Evolutionary conservation across 2,329 filamentous ascomycete genomes (phyloP), one percentile per base, ranked within the genome.

Genomic region (Aspergillus hiratsukae): DNA sequence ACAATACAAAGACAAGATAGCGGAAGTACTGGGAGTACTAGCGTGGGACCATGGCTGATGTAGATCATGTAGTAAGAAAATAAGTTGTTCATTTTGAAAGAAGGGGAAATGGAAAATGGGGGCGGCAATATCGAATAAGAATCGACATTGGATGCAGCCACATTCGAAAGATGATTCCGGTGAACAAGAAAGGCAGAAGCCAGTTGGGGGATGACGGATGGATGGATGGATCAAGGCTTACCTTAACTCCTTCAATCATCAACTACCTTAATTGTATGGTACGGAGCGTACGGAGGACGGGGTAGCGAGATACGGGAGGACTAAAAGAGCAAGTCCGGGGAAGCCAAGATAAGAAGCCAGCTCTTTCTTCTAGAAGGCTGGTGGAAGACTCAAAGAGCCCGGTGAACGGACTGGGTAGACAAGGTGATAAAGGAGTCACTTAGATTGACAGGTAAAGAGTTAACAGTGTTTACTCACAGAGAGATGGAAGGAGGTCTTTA

Each of bases 251-350:
- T 17, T 37, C 31, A 37, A 17, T 37, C 14, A 37, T n/a, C 3
- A 37, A n/a, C 27, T 27, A 48, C 27, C 45, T 23, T 14, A 31
- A 14, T 31, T 14, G 29, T 31, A 31, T 31, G 29, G 29, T 14
- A 10, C 10, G 29, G 28, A 11, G 28, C 9, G 14, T 14, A 27
- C 21, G 17, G 48, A 11, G 27, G 11, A 19, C 6, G 48, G 48
- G 19, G 25, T 19, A 27, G 46, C 52, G n/a, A 45, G 21, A n/a
- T 11, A 52, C 55, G 62, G 59, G 55, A 57, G 28, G 52, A 58
- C 61, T 50, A 59, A 64, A 64, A 54, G 52, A 61, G 61, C 57
- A 64, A 60, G 57, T 59, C 64, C 58, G 61, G 55, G 58, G 54
- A 56, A 49, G 48, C 35, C 48, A 49, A 35, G 37, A 45, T 25